Evolutionary conservation across 1,139 yeast genomes (phyloP).

Genomic region (Zygosaccharomyces sapae): DNA sequence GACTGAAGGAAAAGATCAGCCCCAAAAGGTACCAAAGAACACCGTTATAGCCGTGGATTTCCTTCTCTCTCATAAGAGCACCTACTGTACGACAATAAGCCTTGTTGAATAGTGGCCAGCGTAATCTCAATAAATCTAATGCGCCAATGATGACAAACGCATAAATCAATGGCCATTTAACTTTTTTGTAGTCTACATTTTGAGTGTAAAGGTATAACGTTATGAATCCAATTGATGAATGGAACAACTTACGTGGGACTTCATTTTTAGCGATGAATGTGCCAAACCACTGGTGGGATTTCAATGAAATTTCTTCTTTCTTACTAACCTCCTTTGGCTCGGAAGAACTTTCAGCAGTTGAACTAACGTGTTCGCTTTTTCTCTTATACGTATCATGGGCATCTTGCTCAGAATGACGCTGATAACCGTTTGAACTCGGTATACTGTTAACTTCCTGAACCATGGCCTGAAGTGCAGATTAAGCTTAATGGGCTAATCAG

Average conservation of each 20-base stretch:
- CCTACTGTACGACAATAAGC: constrained; percentile 65
- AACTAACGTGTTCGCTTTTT: neutral
- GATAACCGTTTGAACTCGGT: constrained; percentile 5
- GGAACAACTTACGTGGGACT: constrained; percentile 79
- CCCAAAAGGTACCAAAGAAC: constrained; percentile 83
- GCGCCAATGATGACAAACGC: constrained; percentile 53
- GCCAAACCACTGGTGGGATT: constrained; percentile 42
- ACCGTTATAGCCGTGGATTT: constrained; percentile 69
- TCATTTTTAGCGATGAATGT: constrained; percentile 71
- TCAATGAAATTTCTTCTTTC: constrained; percentile 32
- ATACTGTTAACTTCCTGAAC: constrained; percentile 6
- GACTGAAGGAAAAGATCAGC: constrained; percentile 59
- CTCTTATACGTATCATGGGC: constrained; percentile 2
- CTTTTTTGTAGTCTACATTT: constrained; percentile 53
- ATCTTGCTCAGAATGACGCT: neutral
- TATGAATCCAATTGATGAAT: constrained; percentile 79
- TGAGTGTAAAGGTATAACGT: constrained; percentile 67
- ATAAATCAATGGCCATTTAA: constrained; percentile 55
- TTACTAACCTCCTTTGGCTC: constrained; percentile 5
- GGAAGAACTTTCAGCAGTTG: neutral
- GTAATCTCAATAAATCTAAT: constrained; percentile 69
- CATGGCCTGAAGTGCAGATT: too few species aligned
- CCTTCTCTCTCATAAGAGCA: constrained; percentile 77
- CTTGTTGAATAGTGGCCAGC: constrained; percentile 55
- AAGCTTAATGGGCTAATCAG: too few species aligned